These are phyloP conservation scores for Quercus phellos DNA, from an alignment of 331 rosid genomes.

Conservation along the genomic window DNA sequence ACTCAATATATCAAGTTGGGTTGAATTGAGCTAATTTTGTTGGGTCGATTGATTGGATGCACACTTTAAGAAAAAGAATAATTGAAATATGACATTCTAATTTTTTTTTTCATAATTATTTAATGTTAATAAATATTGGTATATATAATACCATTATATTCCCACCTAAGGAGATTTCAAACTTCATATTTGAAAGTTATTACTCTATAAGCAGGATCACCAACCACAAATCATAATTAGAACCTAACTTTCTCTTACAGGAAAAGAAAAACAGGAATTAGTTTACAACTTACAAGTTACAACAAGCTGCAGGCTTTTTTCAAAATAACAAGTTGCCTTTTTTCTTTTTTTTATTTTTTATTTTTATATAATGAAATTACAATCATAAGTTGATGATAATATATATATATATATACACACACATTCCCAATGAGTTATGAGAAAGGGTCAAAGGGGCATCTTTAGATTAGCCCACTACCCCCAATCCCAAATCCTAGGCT, in stretches of 20 bases:
- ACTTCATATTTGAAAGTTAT: not conserved
- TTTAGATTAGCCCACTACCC: slow-evolving; percentile 19
- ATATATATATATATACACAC: not conserved
- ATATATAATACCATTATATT: not conserved
- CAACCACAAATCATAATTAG: not conserved
- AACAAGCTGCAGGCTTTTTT: not conserved
- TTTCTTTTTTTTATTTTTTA: too few species aligned
- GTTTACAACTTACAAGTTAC: not conserved
- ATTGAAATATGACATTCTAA: not conserved
- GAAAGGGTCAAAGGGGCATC: slow-evolving; percentile 29
- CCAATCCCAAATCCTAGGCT: slow-evolving; percentile 16
- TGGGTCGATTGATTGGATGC: too few species aligned
- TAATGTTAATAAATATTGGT: too few species aligned
- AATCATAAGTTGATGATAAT: not conserved
- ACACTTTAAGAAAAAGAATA: too few species aligned
- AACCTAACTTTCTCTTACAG: not conserved
- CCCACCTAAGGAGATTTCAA: not conserved
- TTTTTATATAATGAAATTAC: not conserved
- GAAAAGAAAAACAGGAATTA: not conserved
- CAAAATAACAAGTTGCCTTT: not conserved
- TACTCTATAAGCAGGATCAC: not conserved
- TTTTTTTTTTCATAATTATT: too few species aligned
- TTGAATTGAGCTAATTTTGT: too few species aligned
- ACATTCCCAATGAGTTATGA: not conserved
- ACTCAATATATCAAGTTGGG: too few species aligned